Base-by-base conservation (phyloP, 306 rosid species). In the Castanea mollissima region DNA sequence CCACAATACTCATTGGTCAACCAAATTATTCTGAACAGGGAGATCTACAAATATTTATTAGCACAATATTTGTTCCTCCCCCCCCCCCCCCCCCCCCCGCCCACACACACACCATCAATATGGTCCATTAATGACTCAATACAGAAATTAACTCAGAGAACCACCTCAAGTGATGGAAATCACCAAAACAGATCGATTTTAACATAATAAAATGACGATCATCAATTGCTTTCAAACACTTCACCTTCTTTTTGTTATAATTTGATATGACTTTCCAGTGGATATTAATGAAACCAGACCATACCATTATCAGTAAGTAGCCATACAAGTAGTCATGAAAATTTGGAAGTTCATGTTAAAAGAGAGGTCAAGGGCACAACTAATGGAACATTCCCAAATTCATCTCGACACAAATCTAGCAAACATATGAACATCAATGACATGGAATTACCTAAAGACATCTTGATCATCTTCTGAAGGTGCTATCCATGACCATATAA, bases 401-500 rank as follows among this genome's bases (percentile, higher is more conserved):
- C 41, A 82, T 69, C 77, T 56, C 60, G 6, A 35, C 27, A 76
- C 23, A 70, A 13, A 78, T 15, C 10, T 49, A 29, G 77, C 58
- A 85, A 38, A 38, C 68, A 34, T 79, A 55, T 60, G 80, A 84
- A 81, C 74, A 75, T 75, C 70, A 27, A 74, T 69, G 76, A 32
- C 77, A 83, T 32, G 67, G 71, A 68, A 78, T 82, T 69, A 89
- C 99, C 99, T 89, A 83, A 90, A 90, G 75, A 79, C 87, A 85
- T 87, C 86, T 25, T 90, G 89, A 78, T 88, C 92, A 57, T 91
- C 94, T 68, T 93, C 98, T 56, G 87, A 85, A 68, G 99, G 98
- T 54, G 98, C 94, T 88, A 95, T 89, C 99, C 99, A 95, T 23
- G 94, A 91, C 99, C 99, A 95, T 82, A 95, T 87, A 77, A 95